phyloP scores from a whole-genome alignment of 1,284 basidiomycete species.

The Ceratobasidium sp. region DNA sequence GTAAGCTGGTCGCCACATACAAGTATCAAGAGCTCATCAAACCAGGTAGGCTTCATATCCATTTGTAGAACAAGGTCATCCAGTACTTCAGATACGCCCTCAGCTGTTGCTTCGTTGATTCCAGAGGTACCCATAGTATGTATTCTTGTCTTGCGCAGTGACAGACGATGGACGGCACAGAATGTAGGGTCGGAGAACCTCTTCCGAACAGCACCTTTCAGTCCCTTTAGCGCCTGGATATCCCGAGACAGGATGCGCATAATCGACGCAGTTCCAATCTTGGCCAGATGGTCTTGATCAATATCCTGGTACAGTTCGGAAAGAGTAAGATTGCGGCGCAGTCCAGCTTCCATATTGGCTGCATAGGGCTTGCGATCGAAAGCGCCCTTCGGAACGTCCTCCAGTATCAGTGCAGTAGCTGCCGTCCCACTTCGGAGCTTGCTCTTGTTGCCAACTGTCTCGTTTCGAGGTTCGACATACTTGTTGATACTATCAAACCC shows the following conservation, averaged over 20 bases:
- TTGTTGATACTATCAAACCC: too few species aligned
- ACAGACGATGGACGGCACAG: not conserved
- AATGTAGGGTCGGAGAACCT: too few species aligned
- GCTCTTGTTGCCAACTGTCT: too few species aligned
- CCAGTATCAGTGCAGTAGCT: slow-evolving; percentile 3
- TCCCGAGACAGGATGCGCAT: not conserved
- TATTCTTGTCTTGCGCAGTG: not conserved
- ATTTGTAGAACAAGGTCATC: slow-evolving; percentile 7
- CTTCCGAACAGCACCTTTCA: not conserved
- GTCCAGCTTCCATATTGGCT: too few species aligned
- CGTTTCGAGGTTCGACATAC: too few species aligned
- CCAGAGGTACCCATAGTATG: slow-evolving; percentile 6
- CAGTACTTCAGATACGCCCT: not conserved
- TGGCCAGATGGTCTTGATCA: not conserved
- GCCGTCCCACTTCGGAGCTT: slow-evolving; percentile 28
- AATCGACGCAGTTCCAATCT: too few species aligned
- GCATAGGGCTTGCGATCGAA: too few species aligned
- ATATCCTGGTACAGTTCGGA: not conserved
- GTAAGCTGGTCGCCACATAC: slow-evolving; percentile 55
- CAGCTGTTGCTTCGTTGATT: slow-evolving; percentile 2
- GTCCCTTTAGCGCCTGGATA: not conserved
- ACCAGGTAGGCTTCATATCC: not conserved
- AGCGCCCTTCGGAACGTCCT: slow-evolving; percentile 12
- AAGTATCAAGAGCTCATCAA: slow-evolving; percentile 46
- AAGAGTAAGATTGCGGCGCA: not conserved